phyloP scores from a whole-genome alignment of 495 filamentous ascomycete genomes.

The Aspergillus incahuasiensis region DNA sequence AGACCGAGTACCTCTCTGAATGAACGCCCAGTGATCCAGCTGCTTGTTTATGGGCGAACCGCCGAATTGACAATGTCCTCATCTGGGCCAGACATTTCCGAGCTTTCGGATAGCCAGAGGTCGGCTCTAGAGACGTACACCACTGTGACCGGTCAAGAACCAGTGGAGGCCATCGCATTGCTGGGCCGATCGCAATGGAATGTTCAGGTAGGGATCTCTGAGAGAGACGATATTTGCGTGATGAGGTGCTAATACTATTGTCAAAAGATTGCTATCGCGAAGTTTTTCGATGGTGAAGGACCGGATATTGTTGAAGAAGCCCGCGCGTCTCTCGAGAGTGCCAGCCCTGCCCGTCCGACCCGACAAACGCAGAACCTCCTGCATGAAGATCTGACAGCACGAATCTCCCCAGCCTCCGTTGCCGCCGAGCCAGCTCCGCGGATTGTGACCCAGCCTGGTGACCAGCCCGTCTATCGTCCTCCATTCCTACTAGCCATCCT shows the following conservation, averaged over 20 bases:
- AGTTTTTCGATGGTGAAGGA: conserved; percentile 95
- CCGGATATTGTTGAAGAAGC: conserved; percentile 78
- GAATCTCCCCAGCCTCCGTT: conserved; percentile 28
- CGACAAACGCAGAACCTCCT: conserved; percentile 50
- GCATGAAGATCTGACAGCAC: conserved; percentile 58
- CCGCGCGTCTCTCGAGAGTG: conserved; percentile 52
- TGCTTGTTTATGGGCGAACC: conserved; percentile 17
- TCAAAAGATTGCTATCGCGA: conserved; percentile 80
- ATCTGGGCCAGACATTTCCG: conserved; percentile 54
- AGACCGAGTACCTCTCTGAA: not conserved
- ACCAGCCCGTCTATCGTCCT: conserved; percentile 58
- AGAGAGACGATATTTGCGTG: not conserved
- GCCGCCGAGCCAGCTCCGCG: conserved; percentile 61
- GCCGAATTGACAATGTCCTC: conserved; percentile 35
- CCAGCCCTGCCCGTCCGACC: conserved; percentile 51
- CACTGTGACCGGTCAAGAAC: conserved; percentile 78
- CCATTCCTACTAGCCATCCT: conserved; percentile 71
- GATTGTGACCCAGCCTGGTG: conserved; percentile 68
- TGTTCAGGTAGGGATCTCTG: conserved; percentile 58
- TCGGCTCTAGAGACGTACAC: conserved; percentile 81
- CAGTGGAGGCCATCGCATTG: conserved; percentile 71
- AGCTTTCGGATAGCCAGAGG: conserved; percentile 72
- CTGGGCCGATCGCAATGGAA: conserved; percentile 92
- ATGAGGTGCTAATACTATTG: not conserved
- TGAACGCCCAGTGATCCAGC: not conserved